These are phyloP conservation scores for Trichothecium roseum DNA, from an alignment of 2,329 filamentous ascomycete species.

Conservation along the genomic window DNA sequence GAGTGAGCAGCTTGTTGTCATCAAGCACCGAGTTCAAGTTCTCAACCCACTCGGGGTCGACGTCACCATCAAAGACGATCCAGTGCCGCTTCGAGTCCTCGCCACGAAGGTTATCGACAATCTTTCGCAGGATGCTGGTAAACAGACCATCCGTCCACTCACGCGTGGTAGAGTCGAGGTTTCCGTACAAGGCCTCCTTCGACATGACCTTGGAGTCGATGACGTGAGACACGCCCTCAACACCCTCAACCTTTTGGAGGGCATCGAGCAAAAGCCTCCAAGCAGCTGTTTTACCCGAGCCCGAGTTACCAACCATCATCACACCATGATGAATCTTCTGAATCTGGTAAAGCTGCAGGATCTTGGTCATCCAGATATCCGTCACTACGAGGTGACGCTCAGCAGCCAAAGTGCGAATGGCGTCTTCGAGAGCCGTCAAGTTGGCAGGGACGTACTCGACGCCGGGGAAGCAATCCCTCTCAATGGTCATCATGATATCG, in stretches of 20 bases:
- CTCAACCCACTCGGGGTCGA: constrained; percentile 99
- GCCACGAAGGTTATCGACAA: constrained; percentile 95
- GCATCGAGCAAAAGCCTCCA: constrained; percentile 92
- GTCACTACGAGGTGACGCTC: constrained; percentile 84
- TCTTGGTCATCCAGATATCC: constrained; percentile 95
- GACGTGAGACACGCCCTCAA: constrained; percentile 92
- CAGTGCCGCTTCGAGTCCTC: constrained; percentile 96
- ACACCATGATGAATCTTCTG: constrained; percentile 97
- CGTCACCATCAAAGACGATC: constrained; percentile 99
- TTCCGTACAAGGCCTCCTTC: constrained; percentile 94
- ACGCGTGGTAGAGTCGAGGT: constrained; percentile 87
- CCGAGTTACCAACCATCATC: constrained; percentile 99
- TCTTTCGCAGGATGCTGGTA: constrained; percentile 94
- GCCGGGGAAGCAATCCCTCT: constrained; percentile 79
- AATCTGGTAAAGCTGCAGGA: constrained; percentile 94
- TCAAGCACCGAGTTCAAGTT: constrained; percentile 99
- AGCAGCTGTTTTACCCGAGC: constrained; percentile 91
- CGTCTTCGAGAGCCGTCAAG: constrained; percentile 65
- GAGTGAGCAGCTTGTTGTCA: constrained; percentile 93
- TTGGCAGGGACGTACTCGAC: constrained; percentile 88
- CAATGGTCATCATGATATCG: constrained; percentile 75
- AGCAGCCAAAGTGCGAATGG: constrained; percentile 71
- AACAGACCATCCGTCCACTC: constrained; percentile 99
- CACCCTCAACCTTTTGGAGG: constrained; percentile 77
- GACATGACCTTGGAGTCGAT: constrained; percentile 99